Percentiles rank a stretch among this genome's conserved stretches.
phyloP scores from a whole-genome alignment of 83 land plant species.

The Diphasiastrum complanatum region DNA sequence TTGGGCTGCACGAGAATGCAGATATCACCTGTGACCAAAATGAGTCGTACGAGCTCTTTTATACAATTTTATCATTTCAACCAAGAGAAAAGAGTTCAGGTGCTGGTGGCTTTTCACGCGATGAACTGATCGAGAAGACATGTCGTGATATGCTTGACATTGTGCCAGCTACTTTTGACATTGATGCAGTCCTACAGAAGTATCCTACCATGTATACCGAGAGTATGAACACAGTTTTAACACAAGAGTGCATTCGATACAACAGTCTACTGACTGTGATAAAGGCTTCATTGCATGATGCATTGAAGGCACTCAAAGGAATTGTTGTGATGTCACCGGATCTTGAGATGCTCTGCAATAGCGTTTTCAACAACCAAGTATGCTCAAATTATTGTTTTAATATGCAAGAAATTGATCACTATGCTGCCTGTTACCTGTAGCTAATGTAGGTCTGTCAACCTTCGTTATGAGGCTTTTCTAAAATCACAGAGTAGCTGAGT shows the following conservation, averaged over 20 bases:
- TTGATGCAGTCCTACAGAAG: slow-evolving; percentile 21
- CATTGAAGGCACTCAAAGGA: slow-evolving; percentile 34
- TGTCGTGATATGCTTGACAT: slow-evolving; percentile 23
- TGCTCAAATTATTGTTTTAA: not conserved
- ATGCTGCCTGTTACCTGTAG: too few species aligned
- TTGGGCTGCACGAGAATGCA: slow-evolving; percentile 43
- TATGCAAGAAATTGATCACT: too few species aligned
- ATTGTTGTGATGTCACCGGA: slow-evolving; percentile 38
- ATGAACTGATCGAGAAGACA: slow-evolving; percentile 28
- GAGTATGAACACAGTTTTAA: slow-evolving; percentile 40
- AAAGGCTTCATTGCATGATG: slow-evolving; percentile 24
- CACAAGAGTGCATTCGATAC: slow-evolving; percentile 38
- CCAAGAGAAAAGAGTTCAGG: slow-evolving; percentile 33
- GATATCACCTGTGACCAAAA: slow-evolving; percentile 44
- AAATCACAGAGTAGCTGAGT: not conserved
- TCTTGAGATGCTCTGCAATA: slow-evolving; percentile 32
- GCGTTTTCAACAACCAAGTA: slow-evolving; percentile 36
- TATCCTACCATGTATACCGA: slow-evolving; percentile 42
- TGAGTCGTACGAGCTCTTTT: slow-evolving; percentile 33
- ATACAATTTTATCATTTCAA: slow-evolving; percentile 25
- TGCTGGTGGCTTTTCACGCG: slow-evolving; percentile 28
- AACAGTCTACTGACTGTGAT: slow-evolving; percentile 26
- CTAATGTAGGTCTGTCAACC: too few species aligned
- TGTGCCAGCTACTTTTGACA: slow-evolving; percentile 22
- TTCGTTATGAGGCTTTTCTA: too few species aligned